Base-by-base conservation (phyloP, 2,329 filamentous ascomycete genomes). In the Fusarium sp. region DNA sequence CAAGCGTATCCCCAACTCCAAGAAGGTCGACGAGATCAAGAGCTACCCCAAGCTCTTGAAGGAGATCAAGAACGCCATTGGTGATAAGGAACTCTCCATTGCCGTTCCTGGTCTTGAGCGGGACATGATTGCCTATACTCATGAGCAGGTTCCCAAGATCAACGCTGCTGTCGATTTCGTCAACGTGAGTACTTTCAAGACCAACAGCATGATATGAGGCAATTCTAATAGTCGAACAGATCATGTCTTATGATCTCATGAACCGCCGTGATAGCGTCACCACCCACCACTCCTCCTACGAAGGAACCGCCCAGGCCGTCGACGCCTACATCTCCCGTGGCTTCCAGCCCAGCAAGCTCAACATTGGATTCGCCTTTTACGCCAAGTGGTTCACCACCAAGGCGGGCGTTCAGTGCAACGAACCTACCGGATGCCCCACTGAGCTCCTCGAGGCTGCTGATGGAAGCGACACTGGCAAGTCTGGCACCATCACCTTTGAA, bases 221-320 rank as follows among this genome's bases (percentile, higher is more conserved):
- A 4, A 0, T 6, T 7, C 57, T 78, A 14, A 75, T 56, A 4
- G 0, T 7, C 0, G 0, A 4, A 14, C 12, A 83, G 82, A 83
- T 94, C 72, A 94, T 94, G 92, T 87, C 88, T 10, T 94, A 94
- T 79, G 92, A 94, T 78, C 79, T 94, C 57, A 92, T 93, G 88
- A 94, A 93, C 82, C 90, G 92, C 12, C 89, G 93, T n/a, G 90
- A 94, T 79, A 89, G 84, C 59, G 80, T 86, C 22, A 94, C 92
- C 3, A 87, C 85, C 32, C 92, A 94, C 79, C 91, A 94, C 76
- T 89, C 87, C 11, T 90, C 90, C 7, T 82, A 93, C 27, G 76
- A 84, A 59, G 86, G 85, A 14, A 90, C 91, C 10, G 78, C 89
- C 2, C 83, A 87, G 6, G 83, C 88, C 1, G 80, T 94, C 77